Conservation (phyloP, 352 stramenopile species). For the Hyaloperonospora brassicae region DNA sequence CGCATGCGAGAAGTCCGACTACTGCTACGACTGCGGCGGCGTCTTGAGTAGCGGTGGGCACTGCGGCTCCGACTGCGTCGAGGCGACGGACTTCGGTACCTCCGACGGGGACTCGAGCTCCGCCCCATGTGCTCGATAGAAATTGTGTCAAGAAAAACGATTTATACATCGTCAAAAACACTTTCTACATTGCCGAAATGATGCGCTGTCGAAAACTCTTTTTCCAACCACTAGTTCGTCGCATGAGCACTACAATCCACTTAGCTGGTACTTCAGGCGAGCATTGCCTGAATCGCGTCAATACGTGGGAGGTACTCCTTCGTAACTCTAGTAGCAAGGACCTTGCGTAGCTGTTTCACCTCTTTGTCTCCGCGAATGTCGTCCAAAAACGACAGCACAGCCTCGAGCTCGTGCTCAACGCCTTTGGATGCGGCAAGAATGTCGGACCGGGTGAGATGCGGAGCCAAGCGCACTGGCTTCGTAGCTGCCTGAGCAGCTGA, state of each 20-base stretch:
- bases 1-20: constrained; percentile 12
- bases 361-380: constrained; percentile 57
- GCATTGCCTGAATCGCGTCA: constrained; percentile 39
- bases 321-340: constrained; percentile 54
- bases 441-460: constrained; percentile 33
- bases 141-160: no score
- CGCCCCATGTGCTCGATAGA: constrained; percentile 12
- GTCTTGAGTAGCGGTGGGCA: constrained; percentile 14
- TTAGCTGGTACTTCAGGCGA: constrained; percentile 12
- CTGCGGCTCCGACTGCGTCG: constrained; percentile 28
- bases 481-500: neutral
- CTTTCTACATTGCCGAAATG: no score
- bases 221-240: no score
- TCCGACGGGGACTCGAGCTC: constrained; percentile 25
- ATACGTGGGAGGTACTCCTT: constrained; percentile 62
- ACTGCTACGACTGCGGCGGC: constrained; percentile 16
- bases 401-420: constrained; percentile 74
- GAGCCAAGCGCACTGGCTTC: constrained; percentile 5
- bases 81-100: constrained; percentile 16
- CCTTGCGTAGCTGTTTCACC: constrained; percentile 63
- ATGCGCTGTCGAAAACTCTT: no score
- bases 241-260: neutral
- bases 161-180: no score
- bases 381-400: constrained; percentile 69
- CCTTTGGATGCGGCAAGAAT: constrained; percentile 33